Conservation (phyloP, 768 basidiomycete species). For the Melanogaster broomeanus region DNA sequence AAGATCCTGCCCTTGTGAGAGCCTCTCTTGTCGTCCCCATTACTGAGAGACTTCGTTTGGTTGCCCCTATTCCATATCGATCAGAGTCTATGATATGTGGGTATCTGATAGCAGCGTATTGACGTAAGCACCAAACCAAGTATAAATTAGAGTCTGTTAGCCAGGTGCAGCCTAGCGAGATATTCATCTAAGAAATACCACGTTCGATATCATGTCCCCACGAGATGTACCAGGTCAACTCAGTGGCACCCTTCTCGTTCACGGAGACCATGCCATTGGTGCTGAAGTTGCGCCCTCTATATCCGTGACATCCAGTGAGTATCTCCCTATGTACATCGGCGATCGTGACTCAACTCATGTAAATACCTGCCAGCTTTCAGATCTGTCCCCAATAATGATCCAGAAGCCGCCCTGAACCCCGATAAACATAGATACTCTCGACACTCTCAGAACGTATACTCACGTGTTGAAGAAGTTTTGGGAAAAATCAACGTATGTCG, state of each 20-base stretch:
- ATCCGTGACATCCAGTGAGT: conserved; percentile 72
- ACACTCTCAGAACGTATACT: conserved; percentile 62
- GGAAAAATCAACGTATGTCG: conserved; percentile 60
- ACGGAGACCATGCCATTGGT: conserved; percentile 43
- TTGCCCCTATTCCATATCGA: conserved; percentile 54
- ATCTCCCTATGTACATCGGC: not conserved
- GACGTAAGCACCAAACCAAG: no score
- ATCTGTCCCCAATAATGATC: conserved; percentile 31
- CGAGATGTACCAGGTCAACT: conserved; percentile 25
- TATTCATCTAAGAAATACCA: not conserved
- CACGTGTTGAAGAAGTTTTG: conserved; percentile 72
- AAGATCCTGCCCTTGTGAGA: conserved; percentile 46
- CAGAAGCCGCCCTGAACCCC: conserved; percentile 43
- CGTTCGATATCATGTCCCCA: conserved; percentile 21
- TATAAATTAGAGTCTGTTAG: no score
- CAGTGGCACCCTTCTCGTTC: conserved; percentile 46
- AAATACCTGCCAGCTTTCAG: conserved; percentile 53
- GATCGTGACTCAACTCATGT: not conserved
- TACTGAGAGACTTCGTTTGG: conserved; percentile 52
- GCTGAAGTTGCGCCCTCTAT: conserved; percentile 68
- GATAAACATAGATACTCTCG: conserved; percentile 73
- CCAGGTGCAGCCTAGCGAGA: no score
- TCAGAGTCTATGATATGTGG: no score
- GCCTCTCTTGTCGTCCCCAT: conserved; percentile 46
- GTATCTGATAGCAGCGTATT: no score